phyloP scores from a whole-genome alignment of 495 filamentous ascomycete species.

The Aspergillus diversus region DNA sequence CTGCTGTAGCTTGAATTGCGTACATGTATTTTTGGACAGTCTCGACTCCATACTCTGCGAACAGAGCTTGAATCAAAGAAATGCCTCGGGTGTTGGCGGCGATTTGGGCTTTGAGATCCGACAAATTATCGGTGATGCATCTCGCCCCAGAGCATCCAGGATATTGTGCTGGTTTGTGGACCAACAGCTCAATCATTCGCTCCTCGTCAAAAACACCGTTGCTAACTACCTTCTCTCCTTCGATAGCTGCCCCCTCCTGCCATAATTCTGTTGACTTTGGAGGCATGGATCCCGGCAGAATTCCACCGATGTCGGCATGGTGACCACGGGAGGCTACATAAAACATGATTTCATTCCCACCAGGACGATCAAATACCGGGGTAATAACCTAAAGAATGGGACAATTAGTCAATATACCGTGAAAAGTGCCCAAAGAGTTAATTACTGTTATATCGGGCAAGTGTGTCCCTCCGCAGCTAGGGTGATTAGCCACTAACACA shows the following conservation, averaged over 20 bases:
- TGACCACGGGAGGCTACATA: conserved; percentile 96
- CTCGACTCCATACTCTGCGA: conserved; percentile 86
- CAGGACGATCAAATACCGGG: conserved; percentile 72
- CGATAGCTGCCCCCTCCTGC: conserved; percentile 94
- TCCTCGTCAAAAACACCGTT: conserved; percentile 89
- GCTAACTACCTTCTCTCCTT: conserved; percentile 90
- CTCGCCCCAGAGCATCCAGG: conserved; percentile 88
- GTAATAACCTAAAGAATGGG: conserved; percentile 58
- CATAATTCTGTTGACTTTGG: conserved; percentile 90
- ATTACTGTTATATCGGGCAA: conserved; percentile 88
- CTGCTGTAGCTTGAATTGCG: conserved; percentile 90
- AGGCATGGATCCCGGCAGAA: conserved; percentile 95
- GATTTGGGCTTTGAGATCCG: conserved; percentile 94
- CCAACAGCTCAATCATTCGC: conserved; percentile 80
- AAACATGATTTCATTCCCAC: conserved; percentile 86
- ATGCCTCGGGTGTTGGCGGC: conserved; percentile 97
- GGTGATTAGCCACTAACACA: conserved; percentile 94
- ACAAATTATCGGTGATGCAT: conserved; percentile 91
- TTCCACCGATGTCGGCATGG: conserved; percentile 96
- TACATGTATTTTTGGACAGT: conserved; percentile 97
- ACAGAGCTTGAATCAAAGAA: conserved; percentile 79
- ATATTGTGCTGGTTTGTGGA: conserved; percentile 80
- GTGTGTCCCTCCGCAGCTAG: conserved; percentile 87
- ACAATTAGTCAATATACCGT: neutral
- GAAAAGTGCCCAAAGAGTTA: neutral